Base-by-base conservation (phyloP, 2,329 filamentous ascomycete species). In the Cercospora sesami region DNA sequence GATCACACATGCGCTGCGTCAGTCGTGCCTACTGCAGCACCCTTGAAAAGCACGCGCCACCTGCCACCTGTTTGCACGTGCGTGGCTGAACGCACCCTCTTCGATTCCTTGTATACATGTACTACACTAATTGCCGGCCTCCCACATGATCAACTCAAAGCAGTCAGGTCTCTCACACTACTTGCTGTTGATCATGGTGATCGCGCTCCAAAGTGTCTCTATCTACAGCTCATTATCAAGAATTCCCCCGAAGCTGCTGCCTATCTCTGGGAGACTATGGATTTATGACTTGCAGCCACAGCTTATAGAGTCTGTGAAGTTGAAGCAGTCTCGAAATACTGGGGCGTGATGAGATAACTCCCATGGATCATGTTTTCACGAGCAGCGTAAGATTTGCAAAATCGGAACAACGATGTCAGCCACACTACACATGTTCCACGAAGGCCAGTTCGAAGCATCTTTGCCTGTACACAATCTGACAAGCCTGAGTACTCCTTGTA, bases 61-160 rank as follows among this genome's bases (percentile, higher is more conserved):
- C 39, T 39, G 60, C 60, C 60, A 62, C 60, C 36, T 33, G 9
- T 48, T 42, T 62, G 39, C 60, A 62, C 60, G 60, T 62, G 60
- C 59, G 59, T 36, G 55, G 55, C 55, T 59, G 28, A 59, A 10
- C 30, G 36, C 16, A 10, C 18, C 5, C 48, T 53, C 48, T 16
- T 53, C 21, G 8, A 18, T 18, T 48, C 42, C 18, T 48, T 23
- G 33, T 39, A 39, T 39, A 39, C 33, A 16, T 39, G 33, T 39
- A 39, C 14, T 39, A 7, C 5, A 39, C 33, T 16, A 39, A 39
- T 16, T 9, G 14, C 23, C 23, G 7, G 12, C 7, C 48, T 28
- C 23, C 23, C 48, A 53, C 48, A 28, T 53, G 48, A 53, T 28
- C 48, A 16, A 28, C 9, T 9, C 48, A 26, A 30, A 26, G 12